These are phyloP conservation scores for Neoascochyta sp. DNA, from an alignment of 2,329 filamentous ascomycete genomes.

Conservation along the genomic window DNA sequence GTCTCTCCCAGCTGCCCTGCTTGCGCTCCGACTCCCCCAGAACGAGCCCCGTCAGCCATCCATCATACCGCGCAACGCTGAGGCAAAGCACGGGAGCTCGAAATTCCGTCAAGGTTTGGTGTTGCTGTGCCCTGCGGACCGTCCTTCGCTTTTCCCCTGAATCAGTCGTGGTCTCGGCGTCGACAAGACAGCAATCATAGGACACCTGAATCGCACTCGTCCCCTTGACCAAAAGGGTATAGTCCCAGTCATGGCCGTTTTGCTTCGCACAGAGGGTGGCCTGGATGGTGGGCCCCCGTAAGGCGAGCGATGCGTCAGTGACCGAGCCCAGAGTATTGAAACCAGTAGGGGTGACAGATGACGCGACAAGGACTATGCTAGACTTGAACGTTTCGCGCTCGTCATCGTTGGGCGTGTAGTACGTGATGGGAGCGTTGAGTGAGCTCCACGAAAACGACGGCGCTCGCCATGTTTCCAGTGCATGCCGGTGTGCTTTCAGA, in stretches of 20 bases:
- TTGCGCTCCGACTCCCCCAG: conserved; percentile 17
- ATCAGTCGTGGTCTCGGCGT: conserved; percentile 5
- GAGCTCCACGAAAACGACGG: conserved; percentile 36
- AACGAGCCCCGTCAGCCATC: conserved; percentile 26
- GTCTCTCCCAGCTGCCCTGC: conserved; percentile 17
- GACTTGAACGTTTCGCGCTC: conserved; percentile 17
- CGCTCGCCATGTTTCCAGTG: conserved; percentile 23
- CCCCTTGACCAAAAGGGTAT: conserved; percentile 25
- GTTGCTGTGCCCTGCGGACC: conserved; percentile 20
- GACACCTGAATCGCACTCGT: conserved; percentile 22
- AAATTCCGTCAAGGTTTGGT: conserved; percentile 13
- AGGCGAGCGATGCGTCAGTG: conserved; percentile 16
- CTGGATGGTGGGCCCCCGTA: conserved; percentile 20
- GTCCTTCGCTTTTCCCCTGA: conserved; percentile 6
- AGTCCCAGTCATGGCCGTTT: conserved; percentile 16
- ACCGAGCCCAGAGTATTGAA: conserved; percentile 30
- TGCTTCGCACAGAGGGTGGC: conserved; percentile 16
- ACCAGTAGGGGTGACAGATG: conserved; percentile 13
- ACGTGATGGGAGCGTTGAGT: conserved; percentile 23
- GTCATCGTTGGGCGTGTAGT: conserved; percentile 18
- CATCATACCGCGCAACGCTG: conserved; percentile 23
- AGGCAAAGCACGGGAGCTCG: conserved; percentile 25
- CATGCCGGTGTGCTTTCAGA: conserved; percentile 5
- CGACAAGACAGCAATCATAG: conserved; percentile 28
- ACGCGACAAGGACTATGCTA: conserved; percentile 14